These are phyloP conservation scores for Solanum hybrid DNA, from an alignment of 305 asterid species.

Conservation along the genomic window DNA sequence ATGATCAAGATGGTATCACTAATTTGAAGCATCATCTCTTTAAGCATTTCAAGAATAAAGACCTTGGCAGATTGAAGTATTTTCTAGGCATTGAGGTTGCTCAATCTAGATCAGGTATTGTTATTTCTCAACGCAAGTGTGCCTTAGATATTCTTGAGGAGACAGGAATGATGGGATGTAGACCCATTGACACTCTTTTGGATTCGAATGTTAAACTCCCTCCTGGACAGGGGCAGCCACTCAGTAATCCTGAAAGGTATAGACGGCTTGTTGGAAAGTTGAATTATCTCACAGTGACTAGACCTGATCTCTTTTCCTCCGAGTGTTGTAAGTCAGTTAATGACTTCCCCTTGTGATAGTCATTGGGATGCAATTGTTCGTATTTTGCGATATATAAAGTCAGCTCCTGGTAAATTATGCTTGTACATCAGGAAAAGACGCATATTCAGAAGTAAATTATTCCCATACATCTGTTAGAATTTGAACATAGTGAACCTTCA, in stretches of 20 bases:
- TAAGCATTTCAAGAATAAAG: background rate
- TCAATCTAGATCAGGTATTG: background rate
- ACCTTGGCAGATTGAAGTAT: background rate
- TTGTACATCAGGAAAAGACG: background rate
- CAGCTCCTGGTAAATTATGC: background rate
- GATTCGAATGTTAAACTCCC: background rate
- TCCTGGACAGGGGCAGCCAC: background rate
- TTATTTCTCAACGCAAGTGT: background rate
- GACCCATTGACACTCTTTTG: background rate
- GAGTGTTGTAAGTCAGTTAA: background rate
- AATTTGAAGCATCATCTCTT: background rate
- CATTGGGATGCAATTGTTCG: background rate
- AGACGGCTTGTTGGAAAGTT: background rate
- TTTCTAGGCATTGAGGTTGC: background rate
- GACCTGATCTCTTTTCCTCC: background rate
- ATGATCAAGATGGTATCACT: background rate
- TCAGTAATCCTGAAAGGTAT: background rate
- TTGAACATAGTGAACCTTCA: background rate
- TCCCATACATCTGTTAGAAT: background rate
- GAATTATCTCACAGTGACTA: background rate
- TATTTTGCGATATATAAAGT: background rate
- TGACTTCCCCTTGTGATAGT: background rate
- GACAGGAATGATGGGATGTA: background rate
- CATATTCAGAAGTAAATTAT: background rate
- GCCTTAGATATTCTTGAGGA: background rate